Base-by-base conservation (phyloP, 1,139 yeast species). In the Protomyces pachydermus region DNA sequence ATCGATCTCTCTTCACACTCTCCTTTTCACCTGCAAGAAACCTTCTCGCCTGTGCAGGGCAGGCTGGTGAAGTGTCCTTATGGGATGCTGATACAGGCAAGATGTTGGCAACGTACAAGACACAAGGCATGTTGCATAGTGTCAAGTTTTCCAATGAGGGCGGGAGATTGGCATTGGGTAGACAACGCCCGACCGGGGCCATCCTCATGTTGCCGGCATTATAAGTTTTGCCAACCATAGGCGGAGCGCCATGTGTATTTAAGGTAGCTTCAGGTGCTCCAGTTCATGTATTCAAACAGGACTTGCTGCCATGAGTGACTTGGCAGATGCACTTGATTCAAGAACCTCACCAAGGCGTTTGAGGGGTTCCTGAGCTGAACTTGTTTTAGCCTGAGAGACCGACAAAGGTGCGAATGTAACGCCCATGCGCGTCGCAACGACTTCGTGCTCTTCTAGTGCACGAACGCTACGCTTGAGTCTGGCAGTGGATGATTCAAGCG, bases 81-180 rank as follows among this genome's bases (percentile, higher is more conserved):
- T 65, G 66, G 66, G 54, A 65, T 55, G 65, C 66, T 6, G 52
- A 35, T 20, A 50, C 58, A 4, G 64, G 65, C 16, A 48, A 46
- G 32, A 54, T 53, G 32, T 38, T 52, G 23, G 56, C 62, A 9
- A 50, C 46, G 35, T 55, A 58, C 18, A 20, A 39, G 12, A 42
- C 54, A 3, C 25, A 28, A 20, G 56, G 62, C 42, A 58, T 34
- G 52, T 38, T 58, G 34, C 54, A 58, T 34, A 25, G 54, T 23
- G 53, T 52, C n/a, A 52, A 32, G 8, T 58, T 58, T 32, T 58
- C 62, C 16, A 52, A 16, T 34, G 46, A 52, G 14, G 62, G 62
- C 9, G 45, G 42, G 10, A 35, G 52, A 18, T 25, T 58, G 38
- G 56, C 56, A 3, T 35, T 58, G 56, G 62, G 56, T 2, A n/a